Evolutionary conservation across 169 alveolate genomes (phyloP), one percentile per base, ranked within the genome.

Genomic region (Cryptosporidium sp.): DNA sequence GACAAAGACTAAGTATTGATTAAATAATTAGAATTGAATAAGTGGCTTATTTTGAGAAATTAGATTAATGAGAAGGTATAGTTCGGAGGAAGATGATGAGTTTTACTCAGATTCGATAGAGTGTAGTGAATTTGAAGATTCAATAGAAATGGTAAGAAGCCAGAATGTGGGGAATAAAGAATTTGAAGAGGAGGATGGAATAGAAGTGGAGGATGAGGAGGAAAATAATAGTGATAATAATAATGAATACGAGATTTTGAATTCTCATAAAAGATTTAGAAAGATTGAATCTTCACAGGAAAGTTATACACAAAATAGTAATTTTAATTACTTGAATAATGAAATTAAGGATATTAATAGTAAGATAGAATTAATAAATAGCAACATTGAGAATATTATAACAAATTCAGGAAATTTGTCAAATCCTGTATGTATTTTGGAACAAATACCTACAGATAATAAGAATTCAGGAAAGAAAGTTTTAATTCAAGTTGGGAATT

Each of bases 231-330:
- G 9, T 37, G 3, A 45, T 9, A 37, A 45, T 9, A n/a, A 21
- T 33, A 10, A 51, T 29, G 85, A 71, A 51, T n/a, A 45, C 18
- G 85, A 10, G 61, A 52, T 51, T 35, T 10, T 44, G 4, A 71
- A 16, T 12, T 71, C 85, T 3, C 35, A 71, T 35, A 71, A 71
- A 16, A 71, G 85, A 48, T 29, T 71, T 35, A 71, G 51, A 26
- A 71, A 51, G 48, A 33, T 44, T 51, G 85, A 71, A 26, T 71
- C 85, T 21, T 71, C 85, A 31, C 85, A 71, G 31, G 85, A 71
- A 26, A 71, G 69, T 60, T 71, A 10, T 44, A 71, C 85, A n/a
- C 85, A 71, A 31, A 73, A 73, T 58, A 53, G 69, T 26, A 35
- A 42, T 18, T 73, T 73, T 73, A 73, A 53, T 14, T 23, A 73